Evolutionary conservation across 2,329 filamentous ascomycete genomes (phyloP), one percentile per base, ranked within the genome.

Genomic region (Juglanconis juglandina): DNA sequence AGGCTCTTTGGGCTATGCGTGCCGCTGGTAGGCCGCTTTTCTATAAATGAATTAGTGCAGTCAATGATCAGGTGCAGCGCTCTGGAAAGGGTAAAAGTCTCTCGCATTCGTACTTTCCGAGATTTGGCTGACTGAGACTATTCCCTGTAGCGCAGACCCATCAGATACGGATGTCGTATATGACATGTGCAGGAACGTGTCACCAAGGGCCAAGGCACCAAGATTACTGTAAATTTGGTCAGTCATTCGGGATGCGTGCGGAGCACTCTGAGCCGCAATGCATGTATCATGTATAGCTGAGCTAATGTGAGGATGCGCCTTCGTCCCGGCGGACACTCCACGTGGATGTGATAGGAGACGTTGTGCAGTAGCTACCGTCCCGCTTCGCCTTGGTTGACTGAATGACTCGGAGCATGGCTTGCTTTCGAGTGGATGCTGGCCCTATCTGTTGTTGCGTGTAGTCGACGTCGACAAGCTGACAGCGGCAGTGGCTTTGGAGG

Each of bases 401-500:
- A 10, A 42, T 42, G 6, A 42, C 24, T 24, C 24, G 24, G 39
- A 7, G 11, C 10, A 42, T 13, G 39, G 39, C 10, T 4, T 14
- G 11, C 39, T 10, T 42, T 42, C 39, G 39, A 17, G 42, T 17
- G 42, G 8, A 46, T 3, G 42, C 14, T 24, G 42, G 17, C 17
- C 17, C 42, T 46, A 5, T 46, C 42, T 17, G 14, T 6, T 46
- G 42, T 24, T 24, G 24, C 24, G 24, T n/a, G 17, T 17, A 24
- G 41, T 13, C 4, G 6, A 50, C 30, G 37, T 50, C 46, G 42
- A 57, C 46, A 42, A 49, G 14, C 35, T n/a, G 54, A 48, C 54
- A 57, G 54, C 54, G 54, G 47, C 35, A 47, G 54, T 50, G 54
- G 54, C 54, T 57, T 41, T 46, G 14, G 42, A 46, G 30, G 30